A percentile compares a stretch with the other conserved stretches of the same genome.
These are phyloP conservation scores for Hippophae gyantsensis DNA, from an alignment of 306 rosid species.

Conservation along the genomic window DNA sequence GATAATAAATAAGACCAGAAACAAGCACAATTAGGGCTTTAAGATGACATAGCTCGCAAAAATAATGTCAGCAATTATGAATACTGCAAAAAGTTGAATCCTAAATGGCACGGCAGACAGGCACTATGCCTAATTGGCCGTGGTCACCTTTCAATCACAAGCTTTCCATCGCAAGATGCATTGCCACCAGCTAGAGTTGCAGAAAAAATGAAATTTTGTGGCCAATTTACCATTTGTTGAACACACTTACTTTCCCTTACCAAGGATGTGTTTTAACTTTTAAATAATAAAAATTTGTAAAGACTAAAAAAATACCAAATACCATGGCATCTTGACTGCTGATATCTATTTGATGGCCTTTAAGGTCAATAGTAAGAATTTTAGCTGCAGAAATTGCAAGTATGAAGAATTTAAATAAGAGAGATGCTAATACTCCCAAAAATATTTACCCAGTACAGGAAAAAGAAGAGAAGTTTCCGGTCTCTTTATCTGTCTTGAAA, in stretches of 20 bases:
- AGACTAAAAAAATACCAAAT: conserved; percentile 33
- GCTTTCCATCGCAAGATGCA: conserved; percentile 90
- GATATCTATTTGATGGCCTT: conserved; percentile 53
- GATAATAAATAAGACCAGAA: conserved; percentile 14
- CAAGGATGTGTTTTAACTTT: conserved; percentile 61
- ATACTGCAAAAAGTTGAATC: conserved; percentile 36
- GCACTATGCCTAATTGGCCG: conserved; percentile 99
- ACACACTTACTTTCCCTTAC: conserved; percentile 85
- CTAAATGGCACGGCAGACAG: conserved; percentile 99
- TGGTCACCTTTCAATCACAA: conserved; percentile 98
- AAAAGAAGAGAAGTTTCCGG: conserved; percentile 58
- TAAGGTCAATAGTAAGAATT: conserved; percentile 51
- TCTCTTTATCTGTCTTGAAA: conserved; percentile 76
- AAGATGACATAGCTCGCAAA: conserved; percentile 8
- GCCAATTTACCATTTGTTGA: conserved; percentile 80
- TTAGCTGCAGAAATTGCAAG: conserved; percentile 60
- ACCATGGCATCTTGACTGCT: conserved; percentile 70
- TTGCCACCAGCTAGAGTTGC: conserved; percentile 97
- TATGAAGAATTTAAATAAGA: conserved; percentile 40
- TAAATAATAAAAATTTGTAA: conserved; percentile 37
- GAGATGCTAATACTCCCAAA: conserved; percentile 73
- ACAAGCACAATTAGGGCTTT: conserved; percentile 12
- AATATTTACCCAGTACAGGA: conserved; percentile 78
- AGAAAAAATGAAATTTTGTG: conserved; percentile 72
- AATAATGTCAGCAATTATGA: conserved; percentile 1